Conservation (phyloP, 1,284 basidiomycete species). For the Ceratobasidium theobromae region DNA sequence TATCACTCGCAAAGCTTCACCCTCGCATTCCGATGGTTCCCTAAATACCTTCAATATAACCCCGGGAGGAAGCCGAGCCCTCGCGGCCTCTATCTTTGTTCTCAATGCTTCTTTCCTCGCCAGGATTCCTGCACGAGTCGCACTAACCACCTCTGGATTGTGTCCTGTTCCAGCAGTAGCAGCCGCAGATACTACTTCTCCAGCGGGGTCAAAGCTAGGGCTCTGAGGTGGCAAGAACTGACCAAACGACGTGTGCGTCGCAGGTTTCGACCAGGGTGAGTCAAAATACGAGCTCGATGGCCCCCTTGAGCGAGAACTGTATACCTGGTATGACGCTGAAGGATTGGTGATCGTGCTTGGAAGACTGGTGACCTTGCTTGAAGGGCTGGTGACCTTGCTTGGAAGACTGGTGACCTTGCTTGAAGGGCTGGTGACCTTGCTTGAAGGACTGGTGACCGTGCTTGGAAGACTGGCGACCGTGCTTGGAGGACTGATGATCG, state of each 20-base stretch:
- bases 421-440: too few species aligned
- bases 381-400: slow-evolving; percentile 4
- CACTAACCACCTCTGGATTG: slow-evolving; percentile 17
- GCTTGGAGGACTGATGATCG: too few species aligned
- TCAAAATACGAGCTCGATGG: slow-evolving; percentile 22
- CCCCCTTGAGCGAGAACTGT: slow-evolving; percentile 5
- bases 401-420: neutral
- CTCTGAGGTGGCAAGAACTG: neutral
- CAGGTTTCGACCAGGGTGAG: neutral
- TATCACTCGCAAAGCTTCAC: slow-evolving; percentile 41
- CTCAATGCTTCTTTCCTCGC: slow-evolving; percentile 53
- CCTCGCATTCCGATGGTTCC: slow-evolving; percentile 64
- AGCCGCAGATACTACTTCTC: slow-evolving; percentile 19
- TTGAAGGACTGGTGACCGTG: neutral
- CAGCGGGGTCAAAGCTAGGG: slow-evolving; percentile 6
- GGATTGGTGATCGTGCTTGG: neutral
- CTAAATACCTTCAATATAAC: slow-evolving; percentile 65
- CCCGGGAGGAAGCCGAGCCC: slow-evolving; percentile 55
- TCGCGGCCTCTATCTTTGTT: slow-evolving; percentile 59
- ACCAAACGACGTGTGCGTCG: neutral
- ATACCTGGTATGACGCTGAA: slow-evolving; percentile 24
- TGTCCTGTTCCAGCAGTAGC: slow-evolving; percentile 26
- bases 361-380: too few species aligned
- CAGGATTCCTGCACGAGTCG: slow-evolving; percentile 23
- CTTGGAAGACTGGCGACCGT: neutral